Percentiles rank a stretch among this genome's conserved stretches.
These are phyloP conservation scores for Hypomyces rosellus DNA, from an alignment of 2,329 filamentous ascomycete species.

Conservation along the genomic window DNA sequence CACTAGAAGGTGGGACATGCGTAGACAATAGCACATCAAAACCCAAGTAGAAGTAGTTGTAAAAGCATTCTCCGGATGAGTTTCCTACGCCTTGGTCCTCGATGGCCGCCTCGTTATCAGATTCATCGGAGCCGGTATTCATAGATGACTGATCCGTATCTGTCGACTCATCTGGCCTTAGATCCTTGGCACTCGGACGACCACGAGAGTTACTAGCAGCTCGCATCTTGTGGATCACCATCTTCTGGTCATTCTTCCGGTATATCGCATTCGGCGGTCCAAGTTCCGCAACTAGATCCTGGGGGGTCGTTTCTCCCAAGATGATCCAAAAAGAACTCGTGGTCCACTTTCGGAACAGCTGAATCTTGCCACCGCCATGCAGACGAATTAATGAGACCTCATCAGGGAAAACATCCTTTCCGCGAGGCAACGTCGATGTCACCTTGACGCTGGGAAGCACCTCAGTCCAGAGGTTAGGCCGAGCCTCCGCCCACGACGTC, in stretches of 20 bases:
- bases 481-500: slow-evolving; percentile 80
- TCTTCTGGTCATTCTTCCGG: slow-evolving; percentile 79
- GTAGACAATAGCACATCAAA: slow-evolving; percentile 90
- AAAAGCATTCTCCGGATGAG: slow-evolving; percentile 73
- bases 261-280: slow-evolving; percentile 94
- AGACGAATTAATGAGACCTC: slow-evolving; percentile 79
- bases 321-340: slow-evolving; percentile 62
- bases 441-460: slow-evolving; percentile 68
- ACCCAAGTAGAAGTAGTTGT: slow-evolving; percentile 94
- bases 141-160: slow-evolving; percentile 72
- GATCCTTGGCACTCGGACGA: slow-evolving; percentile 38
- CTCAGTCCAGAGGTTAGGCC: slow-evolving; percentile 70
- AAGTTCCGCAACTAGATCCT: slow-evolving; percentile 84
- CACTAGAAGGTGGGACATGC: slow-evolving; percentile 57
- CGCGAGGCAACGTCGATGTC: slow-evolving; percentile 60
- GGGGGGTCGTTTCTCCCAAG: slow-evolving; percentile 81
- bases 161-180: slow-evolving; percentile 50
- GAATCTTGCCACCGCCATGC: slow-evolving; percentile 70
- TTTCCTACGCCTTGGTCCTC: slow-evolving; percentile 49
- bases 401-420: slow-evolving; percentile 75
- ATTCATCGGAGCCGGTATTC: slow-evolving; percentile 65
- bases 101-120: slow-evolving; percentile 50
- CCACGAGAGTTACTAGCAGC: slow-evolving; percentile 45
- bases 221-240: slow-evolving; percentile 73
- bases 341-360: slow-evolving; percentile 68